Evolutionary conservation across 2,329 filamentous ascomycete species (phyloP), one percentile per base, ranked within the genome.

Genomic region (Coleophoma crateriformis): DNA sequence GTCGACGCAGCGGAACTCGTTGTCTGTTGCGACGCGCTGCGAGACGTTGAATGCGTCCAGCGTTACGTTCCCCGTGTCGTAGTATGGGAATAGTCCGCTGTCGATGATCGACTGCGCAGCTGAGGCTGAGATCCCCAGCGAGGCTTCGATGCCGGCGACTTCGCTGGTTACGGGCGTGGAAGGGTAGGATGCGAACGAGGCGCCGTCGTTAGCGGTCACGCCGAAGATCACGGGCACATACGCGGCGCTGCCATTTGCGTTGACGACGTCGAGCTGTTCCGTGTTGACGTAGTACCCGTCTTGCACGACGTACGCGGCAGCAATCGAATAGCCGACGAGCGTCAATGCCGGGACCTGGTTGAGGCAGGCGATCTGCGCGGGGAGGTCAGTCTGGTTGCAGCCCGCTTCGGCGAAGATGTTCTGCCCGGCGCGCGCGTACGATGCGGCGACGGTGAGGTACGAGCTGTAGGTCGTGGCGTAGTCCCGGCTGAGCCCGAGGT

Each of bases 1-100:
- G 52, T 80, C 76, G 44, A 78, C 67, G 55, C 77, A 81, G 48
- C 75, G 73, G 66, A 79, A 80, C 5, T 72, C 72, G 41, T 70
- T 72, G 56, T 80, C 77, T 3, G 76, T 79, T 3, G 74, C 71
- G 27, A 80, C 68, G 11, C 76, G 71, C 33, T 73, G 68, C 4
- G 73, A 73, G 3, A 79, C 72, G 51, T 79, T 80, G 68, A 78
- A 80, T 2, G 73, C 68, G 54, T 81, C 74, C 3, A 79, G 67
- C 0, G 76, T 78, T 7, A 75, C 50, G 45, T 81, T 79, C 3
- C 74, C 71, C 0, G 73, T 74, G 41, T 68, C 61, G 46, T 71
- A 70, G 33, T 69, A 64, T 0, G 77, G 75, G 53, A 79, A 77
- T 8, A 79, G 68, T 0, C 70, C 69, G 3, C 69, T 71, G 38